Evolutionary conservation across 75 land plant genomes (phyloP).

Genomic region (Chamaecyparis obtusa): DNA sequence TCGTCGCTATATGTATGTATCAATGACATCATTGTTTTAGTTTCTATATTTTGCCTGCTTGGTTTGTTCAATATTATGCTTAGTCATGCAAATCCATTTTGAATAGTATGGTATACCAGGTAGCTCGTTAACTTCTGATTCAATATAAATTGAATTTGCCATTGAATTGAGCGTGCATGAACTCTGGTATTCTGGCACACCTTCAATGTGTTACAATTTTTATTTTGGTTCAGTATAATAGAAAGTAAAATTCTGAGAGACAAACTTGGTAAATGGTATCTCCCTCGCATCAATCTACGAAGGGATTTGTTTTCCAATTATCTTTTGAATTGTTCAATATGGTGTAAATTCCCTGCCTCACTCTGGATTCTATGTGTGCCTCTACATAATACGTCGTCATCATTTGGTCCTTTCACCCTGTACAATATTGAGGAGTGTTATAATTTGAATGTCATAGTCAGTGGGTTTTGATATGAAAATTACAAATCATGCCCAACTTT

Average conservation of each 20-base stretch:
- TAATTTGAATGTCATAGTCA: not conserved
- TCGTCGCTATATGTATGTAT: slow-evolving; percentile 61
- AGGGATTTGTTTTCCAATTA: not conserved
- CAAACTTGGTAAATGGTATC: not conserved
- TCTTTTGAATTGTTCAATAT: not conserved
- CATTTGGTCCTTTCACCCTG: no score
- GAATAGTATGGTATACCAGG: not conserved
- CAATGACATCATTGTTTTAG: not conserved
- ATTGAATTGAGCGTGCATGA: not conserved
- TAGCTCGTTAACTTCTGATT: not conserved
- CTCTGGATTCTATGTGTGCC: not conserved
- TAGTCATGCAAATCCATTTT: not conserved
- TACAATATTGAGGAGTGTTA: not conserved
- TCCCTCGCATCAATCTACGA: no score
- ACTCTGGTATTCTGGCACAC: not conserved
- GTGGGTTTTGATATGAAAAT: not conserved
- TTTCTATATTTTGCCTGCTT: not conserved
- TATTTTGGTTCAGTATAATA: not conserved
- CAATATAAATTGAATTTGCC: not conserved
- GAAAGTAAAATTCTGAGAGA: not conserved
- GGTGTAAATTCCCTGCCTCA: not conserved
- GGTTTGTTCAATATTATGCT: not conserved
- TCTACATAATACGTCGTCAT: no score
- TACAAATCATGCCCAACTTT: not conserved
- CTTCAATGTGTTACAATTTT: not conserved